These are phyloP conservation scores for Nephelium lappaceum DNA, from an alignment of 345 rosid species.

Conservation along the genomic window DNA sequence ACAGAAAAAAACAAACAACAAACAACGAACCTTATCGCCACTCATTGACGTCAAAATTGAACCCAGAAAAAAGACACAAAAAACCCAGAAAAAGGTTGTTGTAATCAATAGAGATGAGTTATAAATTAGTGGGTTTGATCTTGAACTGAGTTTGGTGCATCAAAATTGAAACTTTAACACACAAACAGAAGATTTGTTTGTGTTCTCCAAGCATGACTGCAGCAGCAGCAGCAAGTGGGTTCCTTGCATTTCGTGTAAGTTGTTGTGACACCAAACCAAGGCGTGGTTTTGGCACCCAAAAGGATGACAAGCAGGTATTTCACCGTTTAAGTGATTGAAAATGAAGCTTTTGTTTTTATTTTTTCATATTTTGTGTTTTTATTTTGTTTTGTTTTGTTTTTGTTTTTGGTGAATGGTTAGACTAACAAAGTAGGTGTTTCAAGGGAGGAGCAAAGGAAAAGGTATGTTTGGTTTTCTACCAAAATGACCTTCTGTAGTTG, in stretches of 20 bases:
- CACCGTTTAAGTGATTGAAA: neutral
- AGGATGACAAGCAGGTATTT: constrained; percentile 13
- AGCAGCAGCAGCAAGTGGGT: constrained; percentile 8
- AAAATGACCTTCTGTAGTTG: neutral
- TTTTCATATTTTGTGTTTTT: neutral
- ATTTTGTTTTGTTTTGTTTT: neutral
- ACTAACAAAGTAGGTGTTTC: constrained; percentile 29
- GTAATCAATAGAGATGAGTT: neutral
- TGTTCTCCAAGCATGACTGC: neutral
- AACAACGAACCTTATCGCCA: too few relatives aligned
- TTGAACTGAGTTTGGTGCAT: neutral
- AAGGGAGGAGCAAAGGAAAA: constrained; percentile 37
- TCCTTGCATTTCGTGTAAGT: constrained; percentile 27
- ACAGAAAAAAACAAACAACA: too few relatives aligned
- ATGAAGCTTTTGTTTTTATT: neutral
- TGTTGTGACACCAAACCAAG: constrained; percentile 45
- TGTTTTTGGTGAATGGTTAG: constrained; percentile 22
- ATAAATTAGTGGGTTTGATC: neutral
- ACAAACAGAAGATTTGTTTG: neutral
- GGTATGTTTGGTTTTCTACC: constrained; percentile 26
- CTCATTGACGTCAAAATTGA: neutral
- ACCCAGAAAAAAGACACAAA: neutral
- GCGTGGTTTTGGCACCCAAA: constrained; percentile 53
- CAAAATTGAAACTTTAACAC: neutral
- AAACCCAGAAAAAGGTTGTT: too few relatives aligned